A percentile compares a stretch with the other conserved stretches of the same genome.
phyloP scores from a whole-genome alignment of 495 filamentous ascomycete species.

The Daldinia concentrica region DNA sequence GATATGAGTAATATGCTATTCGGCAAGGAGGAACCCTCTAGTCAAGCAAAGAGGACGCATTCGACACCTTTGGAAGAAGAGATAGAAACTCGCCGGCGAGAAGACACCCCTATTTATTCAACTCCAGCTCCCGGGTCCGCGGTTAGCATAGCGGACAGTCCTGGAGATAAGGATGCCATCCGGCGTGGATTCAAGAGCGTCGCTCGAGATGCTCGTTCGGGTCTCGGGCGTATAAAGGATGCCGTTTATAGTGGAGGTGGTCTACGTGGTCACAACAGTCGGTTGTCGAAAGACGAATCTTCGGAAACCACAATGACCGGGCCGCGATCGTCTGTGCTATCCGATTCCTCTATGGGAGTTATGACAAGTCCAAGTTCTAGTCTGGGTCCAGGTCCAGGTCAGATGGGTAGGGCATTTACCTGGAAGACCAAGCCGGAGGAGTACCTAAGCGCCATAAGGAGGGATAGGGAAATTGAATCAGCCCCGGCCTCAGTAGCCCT shows the following conservation, averaged over 20 bases:
- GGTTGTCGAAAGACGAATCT: constrained; percentile 58
- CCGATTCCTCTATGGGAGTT: constrained; percentile 47
- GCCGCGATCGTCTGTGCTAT: constrained; percentile 50
- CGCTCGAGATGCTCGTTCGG: constrained; percentile 83
- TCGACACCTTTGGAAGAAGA: constrained; percentile 59
- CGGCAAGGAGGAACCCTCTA: constrained; percentile 63
- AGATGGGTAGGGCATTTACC: constrained; percentile 57
- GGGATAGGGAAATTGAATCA: constrained; percentile 43
- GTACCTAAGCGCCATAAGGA: constrained; percentile 55
- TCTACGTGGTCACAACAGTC: constrained; percentile 58
- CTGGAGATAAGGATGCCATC: constrained; percentile 71
- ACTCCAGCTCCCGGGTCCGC: constrained; percentile 52
- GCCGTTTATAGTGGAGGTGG: constrained; percentile 69
- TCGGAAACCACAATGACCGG: constrained; percentile 48
- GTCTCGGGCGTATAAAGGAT: constrained; percentile 84
- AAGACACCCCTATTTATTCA: constrained; percentile 53
- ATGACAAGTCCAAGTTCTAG: constrained; percentile 31
- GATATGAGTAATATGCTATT: constrained; percentile 69
- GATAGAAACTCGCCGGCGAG: constrained; percentile 50
- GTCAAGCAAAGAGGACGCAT: constrained; percentile 63
- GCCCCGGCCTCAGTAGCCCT: constrained; percentile 32
- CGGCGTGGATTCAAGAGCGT: constrained; percentile 80
- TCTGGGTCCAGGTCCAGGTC: constrained; percentile 31
- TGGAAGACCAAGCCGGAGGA: constrained; percentile 67
- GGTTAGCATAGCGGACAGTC: constrained; percentile 53